phyloP scores from a whole-genome alignment of 345 rosid genomes.

The Boechera retrofracta region DNA sequence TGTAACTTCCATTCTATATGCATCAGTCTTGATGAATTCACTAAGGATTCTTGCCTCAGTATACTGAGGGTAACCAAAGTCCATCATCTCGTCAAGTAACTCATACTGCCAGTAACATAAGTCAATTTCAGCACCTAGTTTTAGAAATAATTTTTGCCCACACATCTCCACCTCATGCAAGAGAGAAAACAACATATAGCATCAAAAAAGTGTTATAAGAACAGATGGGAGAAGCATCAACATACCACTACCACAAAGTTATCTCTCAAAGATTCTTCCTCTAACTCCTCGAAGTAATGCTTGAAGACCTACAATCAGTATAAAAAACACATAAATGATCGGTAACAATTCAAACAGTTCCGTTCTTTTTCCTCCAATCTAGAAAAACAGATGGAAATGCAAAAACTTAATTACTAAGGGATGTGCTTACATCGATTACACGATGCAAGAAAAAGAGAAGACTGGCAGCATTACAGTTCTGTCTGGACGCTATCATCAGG shows the following conservation, averaged over 20 bases:
- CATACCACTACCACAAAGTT: constrained; percentile 98
- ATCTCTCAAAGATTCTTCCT: constrained; percentile 96
- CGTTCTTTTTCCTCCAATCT: neutral
- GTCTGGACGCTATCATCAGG: constrained; percentile 87
- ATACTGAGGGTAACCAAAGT: constrained; percentile 81
- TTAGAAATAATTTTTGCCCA: neutral
- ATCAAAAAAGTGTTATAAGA: neutral
- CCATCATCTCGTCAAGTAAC: constrained; percentile 91
- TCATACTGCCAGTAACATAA: constrained; percentile 64
- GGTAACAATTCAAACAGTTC: neutral
- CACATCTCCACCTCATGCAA: neutral
- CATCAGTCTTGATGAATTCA: constrained; percentile 88
- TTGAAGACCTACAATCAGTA: constrained; percentile 65
- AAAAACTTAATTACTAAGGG: neutral
- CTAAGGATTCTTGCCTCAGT: constrained; percentile 83
- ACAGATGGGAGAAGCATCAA: constrained; percentile 23
- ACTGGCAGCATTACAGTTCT: constrained; percentile 98
- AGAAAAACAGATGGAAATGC: neutral
- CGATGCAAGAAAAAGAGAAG: constrained; percentile 89
- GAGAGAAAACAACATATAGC: constrained; percentile 15
- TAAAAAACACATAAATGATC: constrained; percentile 5
- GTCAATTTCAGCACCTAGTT: constrained; percentile 21
- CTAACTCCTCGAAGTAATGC: constrained; percentile 97
- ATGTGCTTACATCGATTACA: constrained; percentile 77
- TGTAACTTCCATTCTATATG: constrained; percentile 79